These are phyloP conservation scores for Fusarium cyanostomum DNA, from an alignment of 2,329 filamentous ascomycete species.

Conservation along the genomic window DNA sequence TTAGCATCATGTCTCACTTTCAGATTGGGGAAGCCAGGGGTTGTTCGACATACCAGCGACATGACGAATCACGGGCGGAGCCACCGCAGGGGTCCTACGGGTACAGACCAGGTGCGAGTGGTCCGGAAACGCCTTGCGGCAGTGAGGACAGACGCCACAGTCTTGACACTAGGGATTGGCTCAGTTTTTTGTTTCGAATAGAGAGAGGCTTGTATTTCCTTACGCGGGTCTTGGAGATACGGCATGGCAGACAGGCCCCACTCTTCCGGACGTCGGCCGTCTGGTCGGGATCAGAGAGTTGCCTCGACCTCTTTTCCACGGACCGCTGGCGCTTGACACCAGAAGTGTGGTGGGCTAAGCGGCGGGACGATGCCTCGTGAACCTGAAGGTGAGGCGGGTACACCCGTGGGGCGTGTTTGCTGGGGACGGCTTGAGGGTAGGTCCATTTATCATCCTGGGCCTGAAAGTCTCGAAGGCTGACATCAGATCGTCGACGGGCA, in stretches of 20 bases:
- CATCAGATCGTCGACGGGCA: constrained; percentile 41
- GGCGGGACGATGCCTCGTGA: constrained; percentile 41
- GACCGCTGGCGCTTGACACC: constrained; percentile 51
- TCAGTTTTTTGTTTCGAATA: constrained; percentile 42
- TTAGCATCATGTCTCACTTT: constrained; percentile 40
- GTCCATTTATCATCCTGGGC: constrained; percentile 54
- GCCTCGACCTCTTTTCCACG: constrained; percentile 50
- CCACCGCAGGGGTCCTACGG: constrained; percentile 50
- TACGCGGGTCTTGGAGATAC: constrained; percentile 59
- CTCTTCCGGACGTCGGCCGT: constrained; percentile 60
- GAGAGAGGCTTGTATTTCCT: constrained; percentile 42
- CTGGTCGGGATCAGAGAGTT: constrained; percentile 53
- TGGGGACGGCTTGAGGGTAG: constrained; percentile 49
- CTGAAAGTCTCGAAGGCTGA: constrained; percentile 49
- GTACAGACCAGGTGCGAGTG: constrained; percentile 54
- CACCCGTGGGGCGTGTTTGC: constrained; percentile 45
- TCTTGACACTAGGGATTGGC: constrained; percentile 49
- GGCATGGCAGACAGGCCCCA: constrained; percentile 60
- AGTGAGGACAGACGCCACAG: constrained; percentile 54
- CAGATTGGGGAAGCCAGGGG: constrained; percentile 17
- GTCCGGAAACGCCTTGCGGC: constrained; percentile 53
- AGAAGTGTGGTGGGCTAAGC: constrained; percentile 36
- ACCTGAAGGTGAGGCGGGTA: constrained; percentile 49
- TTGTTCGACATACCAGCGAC: constrained; percentile 49
- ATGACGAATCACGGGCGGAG: constrained; percentile 52